These are phyloP conservation scores for Andalucia godoyi DNA, from an alignment of 78 protist species.

Conservation along the genomic window DNA sequence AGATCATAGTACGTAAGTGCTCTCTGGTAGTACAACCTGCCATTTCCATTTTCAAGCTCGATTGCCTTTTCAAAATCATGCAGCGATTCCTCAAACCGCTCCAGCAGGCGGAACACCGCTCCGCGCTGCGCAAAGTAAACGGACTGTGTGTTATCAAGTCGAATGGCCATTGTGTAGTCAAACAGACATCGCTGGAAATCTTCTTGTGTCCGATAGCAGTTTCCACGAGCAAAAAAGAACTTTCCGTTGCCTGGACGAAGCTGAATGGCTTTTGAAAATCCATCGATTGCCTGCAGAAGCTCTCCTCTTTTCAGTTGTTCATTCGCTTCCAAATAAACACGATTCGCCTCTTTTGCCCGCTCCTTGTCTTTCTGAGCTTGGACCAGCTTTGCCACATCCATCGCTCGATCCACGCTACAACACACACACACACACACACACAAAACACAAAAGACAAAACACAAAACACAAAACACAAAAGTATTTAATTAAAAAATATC, in stretches of 20 bases:
- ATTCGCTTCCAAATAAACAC: too few species aligned
- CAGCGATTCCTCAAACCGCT: not conserved
- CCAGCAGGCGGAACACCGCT: conserved; percentile 5
- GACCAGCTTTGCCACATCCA: too few species aligned
- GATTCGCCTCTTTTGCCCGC: too few species aligned
- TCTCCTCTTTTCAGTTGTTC: too few species aligned
- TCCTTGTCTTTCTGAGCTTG: too few species aligned
- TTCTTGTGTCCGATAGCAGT: conserved; percentile 1
- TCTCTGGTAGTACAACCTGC: not conserved
- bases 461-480: too few species aligned
- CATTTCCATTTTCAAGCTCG: not conserved
- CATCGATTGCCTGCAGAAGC: conserved; percentile 6
- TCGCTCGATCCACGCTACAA: too few species aligned
- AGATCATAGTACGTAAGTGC: conserved; percentile 9
- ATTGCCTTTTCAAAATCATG: conserved; percentile 1
- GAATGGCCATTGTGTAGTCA: conserved; percentile 45
- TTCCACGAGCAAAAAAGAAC: conserved; percentile 18
- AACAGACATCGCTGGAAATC: conserved; percentile 22
- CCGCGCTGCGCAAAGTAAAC: conserved; percentile 21
- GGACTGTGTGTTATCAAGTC: conserved; percentile 4
- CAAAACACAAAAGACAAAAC: too few species aligned
- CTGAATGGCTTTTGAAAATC: not conserved
- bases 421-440: too few species aligned
- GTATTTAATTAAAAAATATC: too few species aligned
- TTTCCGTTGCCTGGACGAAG: not conserved